These are phyloP conservation scores for Ramalina intermedia DNA, from an alignment of 495 filamentous ascomycete genomes.

Conservation along the genomic window DNA sequence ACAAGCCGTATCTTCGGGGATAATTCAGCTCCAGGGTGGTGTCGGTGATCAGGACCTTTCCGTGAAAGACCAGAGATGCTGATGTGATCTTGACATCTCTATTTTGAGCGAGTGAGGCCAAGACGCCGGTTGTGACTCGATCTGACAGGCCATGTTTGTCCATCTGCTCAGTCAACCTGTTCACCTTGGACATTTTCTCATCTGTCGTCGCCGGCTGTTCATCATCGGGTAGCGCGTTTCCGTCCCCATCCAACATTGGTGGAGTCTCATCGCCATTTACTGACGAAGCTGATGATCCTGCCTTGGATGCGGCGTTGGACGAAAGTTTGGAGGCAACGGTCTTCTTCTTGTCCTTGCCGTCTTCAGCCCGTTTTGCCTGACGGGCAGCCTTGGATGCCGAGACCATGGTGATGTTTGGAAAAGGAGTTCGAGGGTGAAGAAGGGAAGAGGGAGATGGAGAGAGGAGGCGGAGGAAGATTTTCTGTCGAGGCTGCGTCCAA, in stretches of 20 bases:
- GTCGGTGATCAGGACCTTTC: constrained; percentile 87
- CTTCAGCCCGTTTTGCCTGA: constrained; percentile 83
- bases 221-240: constrained; percentile 37
- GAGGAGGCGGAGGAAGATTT: not conserved
- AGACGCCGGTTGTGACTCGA: constrained; percentile 93
- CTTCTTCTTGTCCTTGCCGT: constrained; percentile 60
- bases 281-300: constrained; percentile 47
- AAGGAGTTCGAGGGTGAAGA: not conserved
- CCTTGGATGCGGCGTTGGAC: constrained; percentile 49
- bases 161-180: constrained; percentile 73
- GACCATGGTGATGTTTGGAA: constrained; percentile 42
- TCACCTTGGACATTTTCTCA: constrained; percentile 64
- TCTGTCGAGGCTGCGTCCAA: not conserved
- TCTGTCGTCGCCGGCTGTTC: constrained; percentile 56
- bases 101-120: constrained; percentile 67
- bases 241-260: constrained; percentile 43
- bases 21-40: constrained; percentile 86
- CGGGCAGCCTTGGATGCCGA: constrained; percentile 97
- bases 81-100: constrained; percentile 96
- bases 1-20: constrained; percentile 80
- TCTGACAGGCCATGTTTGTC: constrained; percentile 94
- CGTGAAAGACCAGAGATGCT: constrained; percentile 88
- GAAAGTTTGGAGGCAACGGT: constrained; percentile 54
- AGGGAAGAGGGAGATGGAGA: not conserved
- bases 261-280: constrained; percentile 57